Base-by-base conservation (phyloP, 495 filamentous ascomycete genomes). In the Penicillium ucsense region DNA sequence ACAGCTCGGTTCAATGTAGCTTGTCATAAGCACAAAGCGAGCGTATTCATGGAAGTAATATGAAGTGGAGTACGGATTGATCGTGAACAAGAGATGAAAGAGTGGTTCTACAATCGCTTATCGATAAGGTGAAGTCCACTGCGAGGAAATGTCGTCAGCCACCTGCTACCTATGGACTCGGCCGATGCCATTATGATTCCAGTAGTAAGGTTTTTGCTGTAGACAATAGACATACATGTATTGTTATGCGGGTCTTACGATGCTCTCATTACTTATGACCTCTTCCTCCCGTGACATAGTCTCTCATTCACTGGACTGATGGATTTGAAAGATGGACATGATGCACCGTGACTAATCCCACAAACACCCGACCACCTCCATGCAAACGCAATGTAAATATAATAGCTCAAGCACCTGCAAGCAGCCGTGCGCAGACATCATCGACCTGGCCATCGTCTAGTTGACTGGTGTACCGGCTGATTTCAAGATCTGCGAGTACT, bases 361-460 rank as follows among this genome's bases (percentile, higher is more conserved):
- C 20, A 5, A 12, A 43, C 41, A 43, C 34, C 43, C 6, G 32
- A 36, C 27, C 27, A 30, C n/a, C 20, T 1, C 20, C 20, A 20
- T 20, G 20, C 20, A 20, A 20, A 45, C 36, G 34, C 34, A 28
- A 29, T 10, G 31, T 6, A 36, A 35, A 3, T 35, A 10, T 29
- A 7, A 10, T 36, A 28, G 20, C 35, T 45, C 33, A 45, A 7
- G 36, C 33, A 5, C 43, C 89, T 37, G 86, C 87, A 36, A 95
- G 77, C 11, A 95, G 76, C 49, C 85, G 74, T 38, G 86, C 86
- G 6, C 88, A 94, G 52, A 95, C 85, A 59, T 95, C 89, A 9
- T 86, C 89, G 78, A 91, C 87, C 54, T 86, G 88, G 5, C 82
- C 88, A 52, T 88, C 86, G 54, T 89, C 86, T 36, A 94, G 71